These are phyloP conservation scores for Crithidia fasciculata DNA, from an alignment of 208 protist genomes.

Conservation along the genomic window DNA sequence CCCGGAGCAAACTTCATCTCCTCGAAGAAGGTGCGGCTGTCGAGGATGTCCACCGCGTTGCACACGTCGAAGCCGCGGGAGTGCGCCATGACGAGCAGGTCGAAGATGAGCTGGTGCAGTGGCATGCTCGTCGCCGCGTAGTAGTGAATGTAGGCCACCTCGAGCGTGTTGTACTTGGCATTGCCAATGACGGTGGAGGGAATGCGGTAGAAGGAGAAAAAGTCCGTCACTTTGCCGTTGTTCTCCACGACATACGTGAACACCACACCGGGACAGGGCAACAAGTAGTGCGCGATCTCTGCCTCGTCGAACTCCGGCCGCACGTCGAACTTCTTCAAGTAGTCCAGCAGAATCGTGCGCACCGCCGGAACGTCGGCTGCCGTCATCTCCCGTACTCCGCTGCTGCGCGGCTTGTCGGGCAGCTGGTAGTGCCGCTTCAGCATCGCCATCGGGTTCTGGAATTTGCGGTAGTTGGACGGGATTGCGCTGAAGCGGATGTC, in stretches of 20 bases:
- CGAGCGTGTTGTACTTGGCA: constrained; percentile 91
- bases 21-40: constrained; percentile 90
- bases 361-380: constrained; percentile 81
- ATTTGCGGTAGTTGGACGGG: constrained; percentile 60
- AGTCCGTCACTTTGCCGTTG: constrained; percentile 92
- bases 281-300: constrained; percentile 96
- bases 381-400: constrained; percentile 81
- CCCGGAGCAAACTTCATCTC: constrained; percentile 97
- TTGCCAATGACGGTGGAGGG: constrained; percentile 97
- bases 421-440: constrained; percentile 78
- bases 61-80: constrained; percentile 97
- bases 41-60: constrained; percentile 98
- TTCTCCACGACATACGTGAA: constrained; percentile 95
- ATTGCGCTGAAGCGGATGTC: constrained; percentile 79
- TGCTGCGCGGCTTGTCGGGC: constrained; percentile 52
- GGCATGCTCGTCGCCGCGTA: constrained; percentile 91
- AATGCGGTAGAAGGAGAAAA: constrained; percentile 98
- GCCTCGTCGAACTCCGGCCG: constrained; percentile 90
- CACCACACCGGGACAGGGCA: constrained; percentile 94
- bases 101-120: constrained; percentile 89
- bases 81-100: constrained; percentile 92
- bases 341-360: constrained; percentile 76
- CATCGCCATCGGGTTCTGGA: constrained; percentile 86
- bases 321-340: constrained; percentile 85
- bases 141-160: constrained; percentile 98